Evolutionary conservation across 768 basidiomycete genomes (phyloP), one percentile per base, ranked within the genome.

Genomic region (Phanerochaete sordida): DNA sequence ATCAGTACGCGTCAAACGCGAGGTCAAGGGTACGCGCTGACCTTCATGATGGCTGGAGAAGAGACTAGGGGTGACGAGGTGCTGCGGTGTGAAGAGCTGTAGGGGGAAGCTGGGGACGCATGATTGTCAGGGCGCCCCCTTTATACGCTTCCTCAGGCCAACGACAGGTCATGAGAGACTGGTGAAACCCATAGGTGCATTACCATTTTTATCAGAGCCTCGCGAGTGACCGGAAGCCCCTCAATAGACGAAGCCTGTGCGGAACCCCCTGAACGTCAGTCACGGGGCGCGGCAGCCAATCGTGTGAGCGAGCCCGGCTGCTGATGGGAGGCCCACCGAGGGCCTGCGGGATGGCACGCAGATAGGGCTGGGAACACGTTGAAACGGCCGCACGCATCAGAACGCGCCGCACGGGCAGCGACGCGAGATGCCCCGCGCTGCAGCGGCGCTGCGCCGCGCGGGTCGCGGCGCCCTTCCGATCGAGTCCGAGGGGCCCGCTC

Each of bases 241-340:
- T 57, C 53, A 43, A 48, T 24, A 28, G 27, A 28, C 15, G 11
- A 48, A 28, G 53, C 33, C 4, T 54, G 35, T 50, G 49, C 53
- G 53, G 53, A 54, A 37, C 49, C 58, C 49, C 58, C 58, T 51
- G 50, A 59, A 52, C 24, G 49, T 27, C 50, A 48, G 58, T 59
- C 58, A 59, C 58, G 58, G 30, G 58, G 31, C 24, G 58, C 8
- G 9, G 50, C 49, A 59, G 58, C n/a, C 49, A 50, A 46, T 31
- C 58, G 37, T 24, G 11, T 39, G 50, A 35, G 48, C 33, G 48
- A 21, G 11, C 21, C 37, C 55, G 39, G 55, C 55, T 56, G 55
- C 23, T 56, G 55, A 44, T 43, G 44, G 23, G 37, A 43, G 13
- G 33, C 33, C 33, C 26, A 28, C 50, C 31, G 50, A 31, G 24